A percentile compares a stretch with the other conserved stretches of the same genome.
Conservation (phyloP, 495 filamentous ascomycete species). For the Stereocaulon alpinum region DNA sequence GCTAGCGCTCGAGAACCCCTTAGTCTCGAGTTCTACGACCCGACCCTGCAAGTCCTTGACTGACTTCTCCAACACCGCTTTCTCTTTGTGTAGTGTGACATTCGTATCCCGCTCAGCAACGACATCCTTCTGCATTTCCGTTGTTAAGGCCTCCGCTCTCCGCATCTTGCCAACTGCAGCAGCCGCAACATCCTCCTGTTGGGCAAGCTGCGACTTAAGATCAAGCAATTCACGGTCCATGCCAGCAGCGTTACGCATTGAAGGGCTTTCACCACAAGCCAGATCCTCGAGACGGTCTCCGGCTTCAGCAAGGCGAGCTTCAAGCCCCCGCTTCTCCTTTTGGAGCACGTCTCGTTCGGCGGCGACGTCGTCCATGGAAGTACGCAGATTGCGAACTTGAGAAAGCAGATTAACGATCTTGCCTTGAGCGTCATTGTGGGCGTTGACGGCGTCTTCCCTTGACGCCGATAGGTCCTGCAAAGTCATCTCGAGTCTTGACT, state of each 20-base stretch:
- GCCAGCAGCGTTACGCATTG: conserved; percentile 82
- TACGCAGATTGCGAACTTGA: conserved; percentile 79
- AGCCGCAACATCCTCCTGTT: conserved; percentile 85
- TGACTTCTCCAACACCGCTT: conserved; percentile 78
- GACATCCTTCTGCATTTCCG: conserved; percentile 91
- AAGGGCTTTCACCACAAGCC: conserved; percentile 73
- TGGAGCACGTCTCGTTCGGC: conserved; percentile 75
- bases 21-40: conserved; percentile 89
- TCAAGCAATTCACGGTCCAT: conserved; percentile 85
- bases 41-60: conserved; percentile 85
- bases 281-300: conserved; percentile 88
- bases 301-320: conserved; percentile 78
- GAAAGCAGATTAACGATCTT: conserved; percentile 83
- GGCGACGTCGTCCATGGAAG: conserved; percentile 73
- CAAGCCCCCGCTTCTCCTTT: conserved; percentile 84
- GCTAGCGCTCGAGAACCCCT: conserved; percentile 86
- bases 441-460: conserved; percentile 81
- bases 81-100: conserved; percentile 81
- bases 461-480: conserved; percentile 82
- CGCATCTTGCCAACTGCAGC: conserved; percentile 97
- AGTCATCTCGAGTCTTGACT: conserved; percentile 80
- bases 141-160: conserved; percentile 78
- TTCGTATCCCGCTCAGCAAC: conserved; percentile 79
- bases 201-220: conserved; percentile 78
- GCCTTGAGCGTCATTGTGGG: conserved; percentile 89